Percentiles rank a stretch among this genome's conserved stretches.
These are phyloP conservation scores for Cladophialophora chaetospira DNA, from an alignment of 2,329 filamentous ascomycete species.

Conservation along the genomic window DNA sequence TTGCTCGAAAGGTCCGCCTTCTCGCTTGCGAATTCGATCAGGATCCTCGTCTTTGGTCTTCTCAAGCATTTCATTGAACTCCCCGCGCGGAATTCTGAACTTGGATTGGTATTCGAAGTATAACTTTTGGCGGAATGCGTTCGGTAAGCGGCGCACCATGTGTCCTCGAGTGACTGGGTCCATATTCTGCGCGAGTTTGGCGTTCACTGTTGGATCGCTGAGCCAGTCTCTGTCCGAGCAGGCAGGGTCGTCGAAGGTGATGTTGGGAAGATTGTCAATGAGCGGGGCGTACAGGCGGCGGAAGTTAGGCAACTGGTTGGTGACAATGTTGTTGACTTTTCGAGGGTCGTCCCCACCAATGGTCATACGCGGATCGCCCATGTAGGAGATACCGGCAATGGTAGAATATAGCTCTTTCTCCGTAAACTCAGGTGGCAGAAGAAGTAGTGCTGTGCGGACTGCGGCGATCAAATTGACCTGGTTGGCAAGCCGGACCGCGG, in stretches of 20 bases:
- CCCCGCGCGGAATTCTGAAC: conserved; percentile 77
- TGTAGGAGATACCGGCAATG: conserved; percentile 89
- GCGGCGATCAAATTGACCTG: conserved; percentile 94
- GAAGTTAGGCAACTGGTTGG: conserved; percentile 88
- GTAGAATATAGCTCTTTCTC: conserved; percentile 87
- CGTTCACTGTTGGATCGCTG: conserved; percentile 63
- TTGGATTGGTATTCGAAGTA: conserved; percentile 96
- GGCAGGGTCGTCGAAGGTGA: conserved; percentile 70
- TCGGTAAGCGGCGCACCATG: conserved; percentile 90
- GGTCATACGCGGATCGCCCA: conserved; percentile 94
- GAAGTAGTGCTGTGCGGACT: conserved; percentile 81
- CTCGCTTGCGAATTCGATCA: conserved; percentile 67
- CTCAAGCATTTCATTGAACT: conserved; percentile 84
- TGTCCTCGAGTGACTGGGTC: conserved; percentile 86
- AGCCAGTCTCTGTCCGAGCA: conserved; percentile 64
- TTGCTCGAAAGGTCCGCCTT: conserved; percentile 83
- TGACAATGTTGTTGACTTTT: conserved; percentile 93
- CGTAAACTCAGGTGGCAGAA: conserved; percentile 80
- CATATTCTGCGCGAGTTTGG: conserved; percentile 83
- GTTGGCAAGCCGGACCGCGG: conserved; percentile 87
- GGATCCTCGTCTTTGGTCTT: conserved; percentile 68
- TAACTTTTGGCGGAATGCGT: conserved; percentile 80
- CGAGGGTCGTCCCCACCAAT: conserved; percentile 85
- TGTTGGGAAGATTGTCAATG: conserved; percentile 86
- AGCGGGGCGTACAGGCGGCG: conserved; percentile 86